Base-by-base conservation (phyloP, 2,329 filamentous ascomycete genomes). In the Fusarium odoratissimum region DNA sequence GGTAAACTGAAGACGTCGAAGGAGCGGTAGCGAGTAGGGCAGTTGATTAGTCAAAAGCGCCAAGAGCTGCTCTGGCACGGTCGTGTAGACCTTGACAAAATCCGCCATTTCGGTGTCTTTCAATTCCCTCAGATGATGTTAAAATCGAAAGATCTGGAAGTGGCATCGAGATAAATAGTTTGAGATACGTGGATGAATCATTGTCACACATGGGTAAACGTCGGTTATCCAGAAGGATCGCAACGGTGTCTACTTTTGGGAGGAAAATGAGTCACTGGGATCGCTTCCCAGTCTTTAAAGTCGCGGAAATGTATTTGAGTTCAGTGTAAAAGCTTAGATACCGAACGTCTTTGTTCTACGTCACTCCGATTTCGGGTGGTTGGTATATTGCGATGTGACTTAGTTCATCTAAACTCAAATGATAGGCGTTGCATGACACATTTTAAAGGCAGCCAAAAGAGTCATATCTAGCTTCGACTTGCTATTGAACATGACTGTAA, bases 1-100 rank as follows among this genome's bases (percentile, higher is more conserved):
- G 28, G 86, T 83, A 78, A 89, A 91, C 68, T 92, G 89, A 9
- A 92, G 82, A 5, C 91, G 86, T n/a, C 91, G 87, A 49, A 90
- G 83, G 8, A 93, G 80, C 10, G 89, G 86, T 19, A 93, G 82
- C 8, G 89, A 89, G 73, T 86, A 81, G 0, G 91, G 91, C 13
- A 91, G 81, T 38, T 88, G 84, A 6, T 79, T 75, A 31, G 80
- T 76, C 0, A 93, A 84, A 17, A 87, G 83, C 5, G 73, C 61
- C n/a, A 89, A 77, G 45, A 91, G 80, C 67, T 69, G 71, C 16
- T 63, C 69, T 1, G 84, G 79, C 9, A 80, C 77, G 8, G 71
- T 49, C 8, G 75, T 71, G 58, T 81, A 82, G n/a, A 79, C 71
- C 16, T 62, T 57, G 0, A 30, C 37, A 9, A 55, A 54, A 31